Evolutionary conservation across 345 rosid species (phyloP), one percentile per base, ranked within the genome.

Genomic region (Syzygium jambos): DNA sequence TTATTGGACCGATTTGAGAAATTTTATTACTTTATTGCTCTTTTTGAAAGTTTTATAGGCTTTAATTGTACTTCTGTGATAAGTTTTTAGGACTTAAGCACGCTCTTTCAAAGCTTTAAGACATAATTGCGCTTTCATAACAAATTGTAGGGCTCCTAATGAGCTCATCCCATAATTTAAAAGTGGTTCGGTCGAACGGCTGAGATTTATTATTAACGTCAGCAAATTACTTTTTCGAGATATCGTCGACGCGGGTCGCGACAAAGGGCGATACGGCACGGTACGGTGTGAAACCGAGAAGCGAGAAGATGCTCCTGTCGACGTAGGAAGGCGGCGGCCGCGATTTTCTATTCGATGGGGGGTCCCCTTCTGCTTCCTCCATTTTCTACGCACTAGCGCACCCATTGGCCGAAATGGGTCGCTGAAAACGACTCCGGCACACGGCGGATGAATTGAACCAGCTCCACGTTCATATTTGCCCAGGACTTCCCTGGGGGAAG

Each of bases 191-290:
- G 15, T 54, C 57, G 19, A 7, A 54, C 8, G 57, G 25, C 7
- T 54, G 23, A 9, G 23, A 54, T 54, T 54, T 54, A 52, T 21
- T 52, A 52, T 38, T 10, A 6, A 49, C 51, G 9, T 8, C 51
- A 8, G 51, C 9, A 5, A 49, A 49, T 49, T 2, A 49, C 51
- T 49, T 7, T 68, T 19, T 34, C 0, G 2, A 73, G 0, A 73
- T 73, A 9, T 0, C 41, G 43, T 19, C 6, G 17, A 34, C 3
- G 1, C 4, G 1, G 38, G 4, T 34, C 5, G 6, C 9, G 25
- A 34, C 25, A 34, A 34, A 65, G 11, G 5, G 78, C 2, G 8
- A 73, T 73, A 73, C 7, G 7, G 7, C 5, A 19, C 1, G 14
- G 12, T 73, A 30, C 7, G 0, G 2, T 73, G 80, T 73, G 80